phyloP scores from a whole-genome alignment of 441 rosid genomes.

The Adansonia madagascariensis region DNA sequence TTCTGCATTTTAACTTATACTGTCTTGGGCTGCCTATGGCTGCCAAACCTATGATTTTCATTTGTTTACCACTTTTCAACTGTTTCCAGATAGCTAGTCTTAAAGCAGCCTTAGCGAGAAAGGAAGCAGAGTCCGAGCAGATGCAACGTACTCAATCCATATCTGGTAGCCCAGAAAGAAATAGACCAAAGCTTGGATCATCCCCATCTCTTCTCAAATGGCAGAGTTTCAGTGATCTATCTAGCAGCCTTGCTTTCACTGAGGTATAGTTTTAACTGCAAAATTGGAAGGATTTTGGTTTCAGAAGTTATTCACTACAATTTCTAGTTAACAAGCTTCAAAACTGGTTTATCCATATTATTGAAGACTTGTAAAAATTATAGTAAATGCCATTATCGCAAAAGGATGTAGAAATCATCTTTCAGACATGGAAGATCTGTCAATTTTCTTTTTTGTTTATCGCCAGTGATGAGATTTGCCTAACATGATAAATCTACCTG shows the following conservation, averaged over 20 bases:
- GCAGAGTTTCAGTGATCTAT: conserved; percentile 40
- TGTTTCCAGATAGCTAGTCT: conserved; percentile 59
- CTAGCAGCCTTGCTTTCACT: conserved; percentile 38
- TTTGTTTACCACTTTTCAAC: background rate
- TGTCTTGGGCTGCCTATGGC: background rate
- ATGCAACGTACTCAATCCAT: conserved; percentile 35
- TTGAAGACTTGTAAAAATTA: too few species aligned
- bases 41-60: background rate
- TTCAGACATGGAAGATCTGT: background rate
- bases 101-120: conserved; percentile 60
- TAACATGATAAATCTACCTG: conserved; percentile 28
- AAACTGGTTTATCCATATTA: background rate
- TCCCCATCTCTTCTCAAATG: conserved; percentile 53
- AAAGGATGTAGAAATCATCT: background rate
- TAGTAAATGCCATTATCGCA: too few species aligned
- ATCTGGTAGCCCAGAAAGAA: conserved; percentile 48
- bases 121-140: conserved; percentile 48
- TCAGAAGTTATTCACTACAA: background rate
- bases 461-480: background rate
- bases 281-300: background rate
- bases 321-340: background rate
- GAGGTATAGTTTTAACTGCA: conserved; percentile 44
- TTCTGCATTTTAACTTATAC: background rate
- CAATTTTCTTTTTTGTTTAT: background rate
- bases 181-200: conserved; percentile 43